phyloP scores from a whole-genome alignment of 1,139 yeast species.

The Hansenula sp. region DNA sequence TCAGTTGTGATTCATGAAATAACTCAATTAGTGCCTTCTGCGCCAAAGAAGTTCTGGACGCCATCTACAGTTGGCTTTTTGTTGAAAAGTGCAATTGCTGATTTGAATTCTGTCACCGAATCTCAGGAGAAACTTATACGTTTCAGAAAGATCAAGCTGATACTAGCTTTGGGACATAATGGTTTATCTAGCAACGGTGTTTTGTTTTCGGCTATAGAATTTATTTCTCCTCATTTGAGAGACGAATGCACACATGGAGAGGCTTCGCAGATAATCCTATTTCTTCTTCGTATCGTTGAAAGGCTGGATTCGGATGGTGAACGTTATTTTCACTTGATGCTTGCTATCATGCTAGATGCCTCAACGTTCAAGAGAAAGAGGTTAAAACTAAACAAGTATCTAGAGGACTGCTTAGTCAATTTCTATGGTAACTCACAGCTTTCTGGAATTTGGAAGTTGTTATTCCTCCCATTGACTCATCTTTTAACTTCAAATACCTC shows the following conservation, averaged over 20 bases:
- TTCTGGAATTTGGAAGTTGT: background rate
- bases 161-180: slow-evolving; percentile 30
- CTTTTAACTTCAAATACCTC: slow-evolving; percentile 5
- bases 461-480: background rate
- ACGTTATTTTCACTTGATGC: background rate
- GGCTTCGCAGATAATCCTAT: slow-evolving; percentile 16
- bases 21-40: slow-evolving; percentile 19
- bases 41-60: slow-evolving; percentile 34
- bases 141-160: slow-evolving; percentile 38
- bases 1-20: slow-evolving; percentile 26
- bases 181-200: slow-evolving; percentile 19
- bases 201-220: slow-evolving; percentile 22
- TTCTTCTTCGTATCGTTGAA: slow-evolving; percentile 10
- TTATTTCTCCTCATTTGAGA: slow-evolving; percentile 24
- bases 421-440: background rate
- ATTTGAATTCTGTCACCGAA: slow-evolving; percentile 25
- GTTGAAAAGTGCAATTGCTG: slow-evolving; percentile 30
- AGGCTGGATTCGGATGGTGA: background rate
- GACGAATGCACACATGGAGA: slow-evolving; percentile 25
- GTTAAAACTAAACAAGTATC: no score
- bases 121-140: slow-evolving; percentile 24
- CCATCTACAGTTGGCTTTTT: slow-evolving; percentile 34
- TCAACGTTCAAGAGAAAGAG: background rate
- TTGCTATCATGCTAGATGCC: background rate
- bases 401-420: background rate